These are phyloP conservation scores for Melanogaster broomeanus DNA, from an alignment of 768 basidiomycete genomes.

Conservation along the genomic window DNA sequence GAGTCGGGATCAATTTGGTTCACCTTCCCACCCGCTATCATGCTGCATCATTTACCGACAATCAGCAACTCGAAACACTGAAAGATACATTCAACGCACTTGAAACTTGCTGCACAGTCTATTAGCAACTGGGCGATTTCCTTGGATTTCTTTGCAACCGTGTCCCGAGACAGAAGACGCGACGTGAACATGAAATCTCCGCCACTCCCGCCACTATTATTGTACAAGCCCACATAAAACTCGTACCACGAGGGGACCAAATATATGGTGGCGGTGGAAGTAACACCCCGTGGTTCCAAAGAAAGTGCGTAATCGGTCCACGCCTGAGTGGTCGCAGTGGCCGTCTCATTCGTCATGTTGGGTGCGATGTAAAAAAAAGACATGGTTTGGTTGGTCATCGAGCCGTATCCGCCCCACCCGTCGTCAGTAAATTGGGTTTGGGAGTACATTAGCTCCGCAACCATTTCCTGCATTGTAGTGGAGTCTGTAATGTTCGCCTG, in stretches of 20 bases:
- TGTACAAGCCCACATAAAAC: slow-evolving; percentile 15
- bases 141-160: slow-evolving; percentile 20
- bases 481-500: slow-evolving; percentile 31
- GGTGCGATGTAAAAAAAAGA: slow-evolving; percentile 31
- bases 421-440: slow-evolving; percentile 39
- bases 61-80: neutral
- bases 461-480: slow-evolving; percentile 26
- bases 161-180: slow-evolving; percentile 35
- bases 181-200: slow-evolving; percentile 30
- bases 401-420: slow-evolving; percentile 46
- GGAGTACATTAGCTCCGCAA: slow-evolving; percentile 36
- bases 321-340: slow-evolving; percentile 32
- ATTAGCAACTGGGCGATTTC: slow-evolving; percentile 26
- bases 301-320: slow-evolving; percentile 29
- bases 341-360: slow-evolving; percentile 36
- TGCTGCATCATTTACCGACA: slow-evolving; percentile 30
- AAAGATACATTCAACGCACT: slow-evolving; percentile 5
- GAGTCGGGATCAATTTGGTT: slow-evolving; percentile 35
- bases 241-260: slow-evolving; percentile 25
- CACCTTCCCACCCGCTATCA: slow-evolving; percentile 48
- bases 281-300: slow-evolving; percentile 13
- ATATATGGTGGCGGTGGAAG: slow-evolving; percentile 26
- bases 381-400: neutral
- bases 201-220: slow-evolving; percentile 18
- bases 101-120: neutral